Conservation (phyloP, 768 basidiomycete species). For the Boletellus emodensis region DNA sequence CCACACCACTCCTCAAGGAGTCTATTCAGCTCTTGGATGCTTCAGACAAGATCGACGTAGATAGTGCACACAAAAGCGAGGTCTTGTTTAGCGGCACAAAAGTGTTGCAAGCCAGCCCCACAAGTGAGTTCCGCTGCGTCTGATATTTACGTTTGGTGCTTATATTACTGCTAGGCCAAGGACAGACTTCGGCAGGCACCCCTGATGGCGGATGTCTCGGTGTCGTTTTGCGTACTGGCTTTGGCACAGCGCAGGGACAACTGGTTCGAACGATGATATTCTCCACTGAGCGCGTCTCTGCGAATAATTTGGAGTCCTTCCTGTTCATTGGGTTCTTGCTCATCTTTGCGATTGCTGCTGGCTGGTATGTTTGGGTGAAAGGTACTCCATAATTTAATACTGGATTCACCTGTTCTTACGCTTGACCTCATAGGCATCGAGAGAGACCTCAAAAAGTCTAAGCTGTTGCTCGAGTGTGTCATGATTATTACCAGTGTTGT, state of each 20-base stretch:
- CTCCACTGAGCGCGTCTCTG: constrained; percentile 93
- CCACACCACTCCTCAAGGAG: constrained; percentile 94
- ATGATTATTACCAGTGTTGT: constrained; percentile 97
- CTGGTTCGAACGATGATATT: constrained; percentile 99
- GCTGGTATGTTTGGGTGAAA: constrained; percentile 98
- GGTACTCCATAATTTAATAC: constrained; percentile 44
- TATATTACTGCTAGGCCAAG: constrained; percentile 20
- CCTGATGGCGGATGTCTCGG: constrained; percentile 94
- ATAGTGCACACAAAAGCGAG: constrained; percentile 80
- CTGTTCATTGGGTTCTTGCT: constrained; percentile 97
- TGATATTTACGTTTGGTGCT: background rate
- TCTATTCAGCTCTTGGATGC: constrained; percentile 82
- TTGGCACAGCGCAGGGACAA: constrained; percentile 96
- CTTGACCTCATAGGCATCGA: constrained; percentile 63
- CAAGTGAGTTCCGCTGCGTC: constrained; percentile 28
- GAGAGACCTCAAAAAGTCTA: constrained; percentile 88
- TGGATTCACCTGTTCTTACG: constrained; percentile 2
- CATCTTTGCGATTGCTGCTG: constrained; percentile 95
- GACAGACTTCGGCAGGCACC: constrained; percentile 49
- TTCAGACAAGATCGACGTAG: constrained; percentile 75
- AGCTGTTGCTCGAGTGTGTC: constrained; percentile 91
- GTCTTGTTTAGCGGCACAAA: constrained; percentile 98
- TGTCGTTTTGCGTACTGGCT: constrained; percentile 90
- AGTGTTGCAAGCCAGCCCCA: constrained; percentile 71
- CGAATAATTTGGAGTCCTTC: constrained; percentile 94